Base-by-base conservation (phyloP, 75 land plant genomes). In the Cunninghamia lanceolata region DNA sequence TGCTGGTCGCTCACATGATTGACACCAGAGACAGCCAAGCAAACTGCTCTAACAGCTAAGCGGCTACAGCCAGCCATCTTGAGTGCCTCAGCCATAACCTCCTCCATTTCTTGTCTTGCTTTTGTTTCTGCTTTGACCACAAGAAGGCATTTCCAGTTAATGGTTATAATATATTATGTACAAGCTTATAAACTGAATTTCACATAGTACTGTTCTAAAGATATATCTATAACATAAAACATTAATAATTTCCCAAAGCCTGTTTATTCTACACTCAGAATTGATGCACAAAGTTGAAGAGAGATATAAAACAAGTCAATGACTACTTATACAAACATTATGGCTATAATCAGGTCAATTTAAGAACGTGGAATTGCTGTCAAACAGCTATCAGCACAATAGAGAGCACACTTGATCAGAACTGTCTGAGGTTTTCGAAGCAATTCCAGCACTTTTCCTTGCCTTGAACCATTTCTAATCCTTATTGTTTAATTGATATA, bases 1-100 rank as follows among this genome's bases (percentile, higher is more conserved):
- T 93, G 90, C 82, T 93, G 93, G 90, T 98, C 99, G 9, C 85
- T 82, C 25, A 90, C 93, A 84, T 90, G 91, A 85, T 95, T 93
- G 19, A 98, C 96, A 73, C 99, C 99, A 66, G 99, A 95, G 13
- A 96, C 87, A 36, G 93, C 97, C 77, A 98, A 86, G 83, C 96
- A 95, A 54, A 98, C 93, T 79, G 99, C 98, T 75, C 88, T 90
- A 82, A 98, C 99, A 80, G 88, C 89, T 66, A 91, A 88, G 39
- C 91, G 92, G 68, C 59, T 88, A 39, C 77, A 79, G 66, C 89
- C 88, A 40, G 99, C 90, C 84, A 91, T 91, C 84, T 80, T 89
- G 30, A 98, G 87, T 8, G 95, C 99, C 71, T 91, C 94, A n/a
- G 93, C 92, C 85, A 98, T 93, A 71, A 92, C 96, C 86, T 90